Evolutionary conservation across 345 rosid genomes (phyloP), one percentile per base, ranked within the genome.

Genomic region (Salix brachista): DNA sequence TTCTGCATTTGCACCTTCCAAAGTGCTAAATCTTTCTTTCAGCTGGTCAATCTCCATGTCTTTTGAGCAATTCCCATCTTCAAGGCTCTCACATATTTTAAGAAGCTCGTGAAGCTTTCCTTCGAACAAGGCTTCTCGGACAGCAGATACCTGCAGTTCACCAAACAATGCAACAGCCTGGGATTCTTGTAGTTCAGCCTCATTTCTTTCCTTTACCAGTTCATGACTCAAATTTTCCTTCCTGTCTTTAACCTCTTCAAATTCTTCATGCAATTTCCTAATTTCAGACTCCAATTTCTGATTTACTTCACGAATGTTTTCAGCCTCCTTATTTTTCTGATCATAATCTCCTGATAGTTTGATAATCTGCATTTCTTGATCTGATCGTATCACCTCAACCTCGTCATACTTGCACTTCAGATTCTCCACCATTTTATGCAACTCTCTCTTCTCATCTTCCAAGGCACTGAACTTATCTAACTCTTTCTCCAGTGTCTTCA

Each of bases 321-420:
- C 80, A 17, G 71, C 82, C 84, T 87, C 88, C 87, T 82, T 85
- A 23, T 75, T 54, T 80, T 83, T 88, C 82, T 82, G 84, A 68
- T 86, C 86, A 78, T 60, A 80, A 69, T 89, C 93, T 75, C 72
- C 85, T 71, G 83, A 85, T n/a, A 94, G 86, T 78, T 87, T 85
- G 78, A 78, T 66, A 73, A 89, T 77, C 79, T 85, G 86, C 80
- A 76, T 87, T 79, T 79, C 85, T 71, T 81, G 89, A 65, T 87
- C 86, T 78, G 89, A 88, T 77, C 71, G 82, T 65, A 79, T 78
- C 54, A 71, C 42, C 80, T 87, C 87, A 78, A 82, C 70, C 78
- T 89, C 92, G 76, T 85, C 86, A 85, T 85, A 88, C 87, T 86
- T 86, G 76, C 85, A 78, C 79, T 87, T 83, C 82, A 94, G 77